Base-by-base conservation (phyloP, 2,329 filamentous ascomycete species). In the Diaporthe sp. region DNA sequence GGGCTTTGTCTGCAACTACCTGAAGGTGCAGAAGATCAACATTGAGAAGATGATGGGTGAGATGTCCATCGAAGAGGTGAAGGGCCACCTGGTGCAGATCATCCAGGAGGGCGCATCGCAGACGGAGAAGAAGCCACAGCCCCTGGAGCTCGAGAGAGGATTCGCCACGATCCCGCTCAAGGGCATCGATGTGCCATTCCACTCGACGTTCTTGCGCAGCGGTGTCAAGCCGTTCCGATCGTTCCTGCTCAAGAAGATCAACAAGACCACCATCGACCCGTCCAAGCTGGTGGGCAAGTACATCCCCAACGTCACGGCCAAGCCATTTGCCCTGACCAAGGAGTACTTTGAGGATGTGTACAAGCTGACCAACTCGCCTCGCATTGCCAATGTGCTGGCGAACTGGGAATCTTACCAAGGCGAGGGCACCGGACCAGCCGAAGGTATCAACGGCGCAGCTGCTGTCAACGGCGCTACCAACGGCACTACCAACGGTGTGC, bases 301-400 rank as follows among this genome's bases (percentile, higher is more conserved):
- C 87, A 98, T 99, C 79, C 97, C 97, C 80, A 99, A 99, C 86
- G 97, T 99, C 79, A 99, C 97, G 74, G 97, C 97, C 75, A 93
- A 93, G 86, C 97, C 97, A 22, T 99, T 99, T 84, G 95, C 95
- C 84, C 89, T 99, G 79, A 98, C 95, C 73, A 98, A 96, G 90
- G 97, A 98, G 88, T 99, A 99, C 88, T 99, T 99, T 86, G 96
- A 99, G 90, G 97, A 98, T 82, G 97, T 99, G 69, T 98, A 98
- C 88, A 92, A 92, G 81, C 87, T 99, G 83, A 99, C 97, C 73
- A 98, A 97, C 87, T 92, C 90, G 75, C 91, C 91, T 78, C 91
- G 93, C 85, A 95, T 96, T 82, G 93, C 92, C 58, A 90, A 94
- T 75, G 93, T 96, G 77, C 84, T 98, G 83, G 94, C 95, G 79